Base-by-base conservation (phyloP, 768 basidiomycete genomes). In the Rossbeevera mucosa region DNA sequence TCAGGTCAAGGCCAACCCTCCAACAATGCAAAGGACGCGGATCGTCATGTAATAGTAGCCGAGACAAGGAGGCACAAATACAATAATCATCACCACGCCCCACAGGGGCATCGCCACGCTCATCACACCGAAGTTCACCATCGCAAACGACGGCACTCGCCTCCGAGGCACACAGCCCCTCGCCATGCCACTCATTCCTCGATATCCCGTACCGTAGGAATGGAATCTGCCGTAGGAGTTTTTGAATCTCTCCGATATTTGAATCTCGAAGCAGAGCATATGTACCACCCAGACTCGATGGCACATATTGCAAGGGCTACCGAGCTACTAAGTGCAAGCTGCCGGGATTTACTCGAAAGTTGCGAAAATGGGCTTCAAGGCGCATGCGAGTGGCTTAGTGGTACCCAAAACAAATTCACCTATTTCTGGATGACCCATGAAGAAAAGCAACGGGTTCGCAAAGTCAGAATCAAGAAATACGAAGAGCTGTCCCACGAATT, bases 191-290 rank as follows among this genome's bases (percentile, higher is more conserved):
- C 69, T 47, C 72, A 74, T 29, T 62, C 56, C 5, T 74, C 77
- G 0, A 54, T 72, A 14, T 62, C 65, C 28, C 70, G 59, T 26
- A 51, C 56, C 9, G 52, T 62, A 26, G 72, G 66, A 56, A 58
- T 56, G 20, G 36, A 38, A 59, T 70, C 75, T 25, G 78, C 78
- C 0, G 88, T 89, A 0, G 88, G 85, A 2, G 80, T 86, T 13
- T 89, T 89, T 53, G 87, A 89, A 69, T 80, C 79, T 3, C 81
- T 87, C 58, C 69, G 80, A 25, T 89, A 88, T 62, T 70, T 88
- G 51, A 80, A 88, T 55, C 70, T 89, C 2, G 86, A 89, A 61
- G 76, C 79, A 24, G 77, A 68, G 26, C 67, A 77, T 33, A 65
- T 83, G 30, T 65, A 69, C 28, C 81, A 85, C 53, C 80, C 80